phyloP scores from a whole-genome alignment of 129 eudicot species.

The Pulicaria dysenterica region DNA sequence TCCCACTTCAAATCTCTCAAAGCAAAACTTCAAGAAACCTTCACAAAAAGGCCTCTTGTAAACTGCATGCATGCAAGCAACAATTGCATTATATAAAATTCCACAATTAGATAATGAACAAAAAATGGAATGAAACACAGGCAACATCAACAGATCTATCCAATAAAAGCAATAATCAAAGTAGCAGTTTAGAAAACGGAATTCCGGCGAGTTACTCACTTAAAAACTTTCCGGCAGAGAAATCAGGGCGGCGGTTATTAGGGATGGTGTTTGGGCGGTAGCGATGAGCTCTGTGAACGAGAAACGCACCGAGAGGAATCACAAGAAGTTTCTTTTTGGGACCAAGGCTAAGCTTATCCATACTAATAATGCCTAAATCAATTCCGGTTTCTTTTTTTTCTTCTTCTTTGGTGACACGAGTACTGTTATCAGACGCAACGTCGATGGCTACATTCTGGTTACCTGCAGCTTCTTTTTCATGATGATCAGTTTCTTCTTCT shows the following conservation, averaged over 20 bases:
- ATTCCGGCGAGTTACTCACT: slow-evolving; percentile 30
- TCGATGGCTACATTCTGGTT: too few species aligned
- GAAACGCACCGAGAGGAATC: slow-evolving; percentile 44
- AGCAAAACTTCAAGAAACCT: slow-evolving; percentile 59
- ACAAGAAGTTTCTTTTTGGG: slow-evolving; percentile 61
- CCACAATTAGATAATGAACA: neutral
- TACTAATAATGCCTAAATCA: slow-evolving; percentile 25
- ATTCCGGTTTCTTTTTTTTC: slow-evolving; percentile 1
- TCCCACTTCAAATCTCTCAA: slow-evolving; percentile 67
- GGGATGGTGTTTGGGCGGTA: slow-evolving; percentile 9
- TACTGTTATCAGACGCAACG: slow-evolving; percentile 4
- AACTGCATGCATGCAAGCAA: slow-evolving; percentile 29
- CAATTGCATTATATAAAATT: neutral
- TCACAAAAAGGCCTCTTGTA: slow-evolving; percentile 59
- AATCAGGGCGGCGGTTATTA: slow-evolving; percentile 28
- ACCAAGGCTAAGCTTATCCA: slow-evolving; percentile 46
- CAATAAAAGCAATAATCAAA: too few species aligned
- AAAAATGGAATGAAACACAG: neutral
- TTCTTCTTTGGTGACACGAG: neutral
- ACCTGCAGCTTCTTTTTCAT: neutral
- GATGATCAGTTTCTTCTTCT: neutral
- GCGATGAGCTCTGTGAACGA: slow-evolving; percentile 41
- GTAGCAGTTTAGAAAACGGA: too few species aligned
- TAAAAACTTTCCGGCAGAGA: slow-evolving; percentile 11
- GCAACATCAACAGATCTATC: too few species aligned